These are phyloP conservation scores for Xylaria sp. DNA, from an alignment of 2,329 filamentous ascomycete species.

Conservation along the genomic window DNA sequence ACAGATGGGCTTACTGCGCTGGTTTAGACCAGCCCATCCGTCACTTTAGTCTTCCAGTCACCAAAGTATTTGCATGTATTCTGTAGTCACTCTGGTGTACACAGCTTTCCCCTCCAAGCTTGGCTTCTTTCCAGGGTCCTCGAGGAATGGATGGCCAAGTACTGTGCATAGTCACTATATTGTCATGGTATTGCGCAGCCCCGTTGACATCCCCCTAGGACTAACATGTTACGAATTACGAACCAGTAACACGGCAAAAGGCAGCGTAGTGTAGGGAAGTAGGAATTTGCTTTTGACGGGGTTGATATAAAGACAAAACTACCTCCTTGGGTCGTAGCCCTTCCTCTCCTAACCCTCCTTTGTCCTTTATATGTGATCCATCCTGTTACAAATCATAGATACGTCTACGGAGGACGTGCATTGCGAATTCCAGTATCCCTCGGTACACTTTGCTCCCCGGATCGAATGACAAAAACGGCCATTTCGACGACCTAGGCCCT, in stretches of 20 bases:
- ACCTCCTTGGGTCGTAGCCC: slow-evolving; percentile 10
- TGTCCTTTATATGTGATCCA: not conserved
- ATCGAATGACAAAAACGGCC: not conserved
- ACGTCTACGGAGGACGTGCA: not conserved
- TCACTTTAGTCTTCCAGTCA: slow-evolving; percentile 23
- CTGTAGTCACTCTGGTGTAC: slow-evolving; percentile 28
- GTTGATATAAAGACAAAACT: slow-evolving; percentile 29
- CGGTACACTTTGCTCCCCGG: not conserved
- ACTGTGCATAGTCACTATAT: slow-evolving; percentile 25
- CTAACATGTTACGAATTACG: slow-evolving; percentile 10
- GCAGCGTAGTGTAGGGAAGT: not conserved
- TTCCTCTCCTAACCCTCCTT: slow-evolving; percentile 10
- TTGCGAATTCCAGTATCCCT: not conserved
- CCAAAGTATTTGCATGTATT: slow-evolving; percentile 34
- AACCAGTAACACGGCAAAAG: not conserved
- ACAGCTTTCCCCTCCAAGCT: slow-evolving; percentile 18
- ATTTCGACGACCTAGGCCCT: not conserved
- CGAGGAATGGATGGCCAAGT: slow-evolving; percentile 25
- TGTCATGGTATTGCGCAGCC: slow-evolving; percentile 33
- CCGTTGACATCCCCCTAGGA: slow-evolving; percentile 18
- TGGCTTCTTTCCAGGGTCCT: slow-evolving; percentile 17
- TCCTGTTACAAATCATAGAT: not conserved
- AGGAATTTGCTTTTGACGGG: slow-evolving; percentile 11
- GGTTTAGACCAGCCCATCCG: slow-evolving; percentile 24
- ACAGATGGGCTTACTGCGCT: slow-evolving; percentile 25